Base-by-base conservation (phyloP, 2,329 filamentous ascomycete genomes). In the Xylariales sp. region DNA sequence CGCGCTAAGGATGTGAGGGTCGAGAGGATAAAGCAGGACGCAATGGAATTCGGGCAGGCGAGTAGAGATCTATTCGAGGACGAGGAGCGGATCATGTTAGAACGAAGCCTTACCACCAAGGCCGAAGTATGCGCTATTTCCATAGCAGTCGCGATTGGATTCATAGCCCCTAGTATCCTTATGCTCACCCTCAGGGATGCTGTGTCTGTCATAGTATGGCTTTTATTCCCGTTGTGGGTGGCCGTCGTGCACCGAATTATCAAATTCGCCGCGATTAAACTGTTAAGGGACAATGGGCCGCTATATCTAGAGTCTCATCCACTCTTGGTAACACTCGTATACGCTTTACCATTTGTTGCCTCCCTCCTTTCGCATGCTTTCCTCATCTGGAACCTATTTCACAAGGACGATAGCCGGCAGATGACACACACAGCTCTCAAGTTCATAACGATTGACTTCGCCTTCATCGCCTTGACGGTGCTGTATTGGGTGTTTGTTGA, bases 121-220 rank as follows among this genome's bases (percentile, higher is more conserved):
- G 79, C 86, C 2, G 89, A 91, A 75, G 84, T 86, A 66, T 82
- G 89, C 64, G 88, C 88, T 32, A 86, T 87, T 23, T 85, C 86
- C 7, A 71, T 82, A 32, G 83, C 82, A 30, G 82, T 87, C 0
- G 79, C 81, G 0, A 54, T 84, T 9, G 85, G 85, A 41, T 87
- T 80, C 70, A 78, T 84, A 50, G 68, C 84, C 1, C 85, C 85
- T 0, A 82, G 83, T 0, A 46, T 81, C 3, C 66, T 82, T 41
- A 83, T 86, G 81, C 78, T 87, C n/a, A 70, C 78, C n/a, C 70
- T 81, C 55, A 78, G 79, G 56, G 70, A 79, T 0, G 78, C 82
- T 0, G 70, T 71, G 12, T 71, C 79, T 23, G 80, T 86, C 39
- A 71, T 78, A 6, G 63, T 81, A n/a, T 87, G 85, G 85, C 79